phyloP scores from a whole-genome alignment of 1,139 yeast species.

The Candida labiduridarum region DNA sequence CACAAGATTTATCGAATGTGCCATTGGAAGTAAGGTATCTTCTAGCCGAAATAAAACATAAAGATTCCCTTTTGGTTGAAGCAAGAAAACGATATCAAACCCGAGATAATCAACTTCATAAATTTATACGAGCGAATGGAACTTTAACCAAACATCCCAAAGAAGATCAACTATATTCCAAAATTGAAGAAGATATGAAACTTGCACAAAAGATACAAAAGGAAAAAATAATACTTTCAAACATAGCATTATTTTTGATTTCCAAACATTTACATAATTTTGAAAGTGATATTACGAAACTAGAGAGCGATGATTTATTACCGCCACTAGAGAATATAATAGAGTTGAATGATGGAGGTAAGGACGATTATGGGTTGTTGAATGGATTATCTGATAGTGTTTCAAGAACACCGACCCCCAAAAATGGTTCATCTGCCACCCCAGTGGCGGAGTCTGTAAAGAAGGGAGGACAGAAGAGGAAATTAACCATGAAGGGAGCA shows the following conservation, averaged over 20 bases:
- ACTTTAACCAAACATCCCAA: constrained; percentile 81
- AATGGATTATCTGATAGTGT: constrained; percentile 26
- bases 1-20: constrained; percentile 68
- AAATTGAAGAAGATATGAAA: constrained; percentile 71
- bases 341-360: constrained; percentile 19
- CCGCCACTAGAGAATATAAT: constrained; percentile 51
- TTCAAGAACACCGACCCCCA: constrained; percentile 37
- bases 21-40: constrained; percentile 88
- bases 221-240: constrained; percentile 78
- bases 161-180: constrained; percentile 66
- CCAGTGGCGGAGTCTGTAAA: constrained; percentile 14
- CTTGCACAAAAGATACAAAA: constrained; percentile 64
- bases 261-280: constrained; percentile 73
- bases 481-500: constrained; percentile 18
- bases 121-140: constrained; percentile 82
- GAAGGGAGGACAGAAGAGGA: constrained; percentile 30
- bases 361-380: constrained; percentile 16
- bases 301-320: constrained; percentile 79
- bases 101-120: constrained; percentile 78
- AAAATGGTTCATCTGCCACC: constrained; percentile 21
- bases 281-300: constrained; percentile 72
- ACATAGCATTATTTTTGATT: constrained; percentile 77
- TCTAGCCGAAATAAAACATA: constrained; percentile 73
- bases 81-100: constrained; percentile 66
- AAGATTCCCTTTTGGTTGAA: constrained; percentile 70